Conservation (phyloP, 2,329 filamentous ascomycete species). For the Aspergillus pseudoterreus region DNA sequence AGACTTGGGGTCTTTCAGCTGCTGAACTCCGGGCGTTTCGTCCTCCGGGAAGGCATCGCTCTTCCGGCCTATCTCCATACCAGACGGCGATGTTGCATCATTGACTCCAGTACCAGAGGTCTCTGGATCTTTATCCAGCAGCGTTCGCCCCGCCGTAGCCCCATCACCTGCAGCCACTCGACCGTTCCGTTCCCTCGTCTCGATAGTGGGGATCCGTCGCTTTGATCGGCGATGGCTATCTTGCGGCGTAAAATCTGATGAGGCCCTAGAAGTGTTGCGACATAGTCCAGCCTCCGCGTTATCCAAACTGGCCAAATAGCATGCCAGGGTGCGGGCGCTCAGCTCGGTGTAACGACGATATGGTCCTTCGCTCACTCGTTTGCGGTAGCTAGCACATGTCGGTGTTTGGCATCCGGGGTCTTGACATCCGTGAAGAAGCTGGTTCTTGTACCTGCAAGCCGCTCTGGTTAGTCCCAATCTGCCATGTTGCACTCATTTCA, state of each 20-base stretch:
- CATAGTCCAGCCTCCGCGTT: conserved; percentile 71
- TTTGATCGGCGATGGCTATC: conserved; percentile 25
- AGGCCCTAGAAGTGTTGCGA: conserved; percentile 37
- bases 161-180: background rate
- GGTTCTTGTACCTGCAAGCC: conserved; percentile 64
- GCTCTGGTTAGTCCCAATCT: conserved; percentile 7
- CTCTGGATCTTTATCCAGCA: background rate
- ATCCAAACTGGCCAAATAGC: conserved; percentile 75
- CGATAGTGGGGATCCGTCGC: conserved; percentile 23
- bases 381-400: conserved; percentile 77
- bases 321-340: conserved; percentile 76
- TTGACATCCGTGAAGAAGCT: conserved; percentile 78
- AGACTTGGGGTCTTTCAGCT: conserved; percentile 56
- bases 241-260: conserved; percentile 23
- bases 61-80: background rate
- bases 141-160: background rate
- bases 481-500: background rate
- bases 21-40: conserved; percentile 13
- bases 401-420: conserved; percentile 65
- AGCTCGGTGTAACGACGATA: conserved; percentile 75
- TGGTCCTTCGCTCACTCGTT: conserved; percentile 63
- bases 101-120: background rate
- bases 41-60: background rate
- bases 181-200: conserved; percentile 13
- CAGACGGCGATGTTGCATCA: background rate